Evolutionary conservation across 2,329 filamentous ascomycete genomes (phyloP).

Genomic region (Penicillium sp.): DNA sequence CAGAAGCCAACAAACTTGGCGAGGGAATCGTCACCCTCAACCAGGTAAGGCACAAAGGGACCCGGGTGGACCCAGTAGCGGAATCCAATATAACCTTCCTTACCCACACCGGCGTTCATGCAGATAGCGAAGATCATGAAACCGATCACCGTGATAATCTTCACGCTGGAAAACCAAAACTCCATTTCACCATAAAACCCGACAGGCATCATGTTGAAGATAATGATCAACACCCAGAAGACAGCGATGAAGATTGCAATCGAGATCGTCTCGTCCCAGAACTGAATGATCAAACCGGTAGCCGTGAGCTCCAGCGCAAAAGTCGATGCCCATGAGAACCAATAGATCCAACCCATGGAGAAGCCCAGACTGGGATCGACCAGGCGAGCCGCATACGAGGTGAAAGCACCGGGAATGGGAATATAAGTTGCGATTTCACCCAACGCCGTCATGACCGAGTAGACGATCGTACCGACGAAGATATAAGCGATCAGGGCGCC

Average conservation of each 20-base stretch:
- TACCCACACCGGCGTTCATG: conserved; percentile 71
- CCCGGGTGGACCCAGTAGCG: conserved; percentile 71
- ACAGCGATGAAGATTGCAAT: conserved; percentile 73
- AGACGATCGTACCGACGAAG: conserved; percentile 73
- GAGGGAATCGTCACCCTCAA: conserved; percentile 58
- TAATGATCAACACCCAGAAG: conserved; percentile 72
- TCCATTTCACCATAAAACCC: conserved; percentile 75
- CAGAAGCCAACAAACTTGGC: conserved; percentile 68
- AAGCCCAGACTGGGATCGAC: conserved; percentile 73
- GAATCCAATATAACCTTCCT: conserved; percentile 74
- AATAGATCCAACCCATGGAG: conserved; percentile 81
- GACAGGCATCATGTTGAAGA: conserved; percentile 71
- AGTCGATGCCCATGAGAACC: conserved; percentile 75
- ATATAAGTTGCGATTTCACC: conserved; percentile 76
- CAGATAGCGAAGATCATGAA: conserved; percentile 78
- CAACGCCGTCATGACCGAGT: conserved; percentile 69
- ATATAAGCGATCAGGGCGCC: conserved; percentile 68
- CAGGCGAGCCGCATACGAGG: conserved; percentile 74
- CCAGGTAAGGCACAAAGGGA: conserved; percentile 66
- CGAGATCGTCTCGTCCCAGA: conserved; percentile 65
- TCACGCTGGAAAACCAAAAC: conserved; percentile 77
- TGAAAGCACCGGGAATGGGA: conserved; percentile 75
- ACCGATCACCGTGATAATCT: conserved; percentile 73
- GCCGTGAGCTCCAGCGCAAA: conserved; percentile 73
- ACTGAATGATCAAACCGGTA: conserved; percentile 73